Evolutionary conservation across 2,329 filamentous ascomycete species (phyloP).

Genomic region (Sordariomycetes sp.): DNA sequence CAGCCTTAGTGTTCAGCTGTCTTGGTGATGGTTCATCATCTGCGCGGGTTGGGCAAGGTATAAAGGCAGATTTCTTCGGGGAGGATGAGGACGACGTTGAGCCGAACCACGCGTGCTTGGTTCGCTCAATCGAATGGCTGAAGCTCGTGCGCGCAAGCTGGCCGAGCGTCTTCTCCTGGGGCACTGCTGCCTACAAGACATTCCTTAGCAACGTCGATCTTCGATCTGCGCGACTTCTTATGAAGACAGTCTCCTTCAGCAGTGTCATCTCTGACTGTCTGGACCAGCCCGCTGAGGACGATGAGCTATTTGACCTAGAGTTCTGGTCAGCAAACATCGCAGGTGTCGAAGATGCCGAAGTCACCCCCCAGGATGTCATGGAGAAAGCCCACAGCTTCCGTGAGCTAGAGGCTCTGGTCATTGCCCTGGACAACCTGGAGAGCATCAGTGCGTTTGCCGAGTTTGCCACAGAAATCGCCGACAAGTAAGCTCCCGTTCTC

Average conservation of each 20-base stretch:
- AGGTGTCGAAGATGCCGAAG: slow-evolving; percentile 22
- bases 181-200: slow-evolving; percentile 68
- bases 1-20: slow-evolving; percentile 39
- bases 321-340: slow-evolving; percentile 30
- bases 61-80: slow-evolving; percentile 64
- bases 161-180: slow-evolving; percentile 58
- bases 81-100: slow-evolving; percentile 45
- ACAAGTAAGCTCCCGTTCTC: background rate
- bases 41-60: slow-evolving; percentile 44
- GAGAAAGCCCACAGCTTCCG: slow-evolving; percentile 53
- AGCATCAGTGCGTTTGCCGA: slow-evolving; percentile 50
- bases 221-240: too few species aligned
- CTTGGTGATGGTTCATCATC: slow-evolving; percentile 28
- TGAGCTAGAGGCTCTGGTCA: slow-evolving; percentile 60
- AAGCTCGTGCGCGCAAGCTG: slow-evolving; percentile 64
- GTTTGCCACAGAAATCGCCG: slow-evolving; percentile 30
- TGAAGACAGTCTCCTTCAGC: slow-evolving; percentile 39
- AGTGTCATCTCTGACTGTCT: slow-evolving; percentile 35
- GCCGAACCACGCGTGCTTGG: slow-evolving; percentile 58
- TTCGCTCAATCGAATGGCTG: slow-evolving; percentile 80
- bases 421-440: slow-evolving; percentile 59
- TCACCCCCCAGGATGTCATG: slow-evolving; percentile 31
- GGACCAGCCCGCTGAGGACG: slow-evolving; percentile 26
- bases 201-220: too few species aligned
- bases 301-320: slow-evolving; percentile 22